Conservation (phyloP, 257 asterid species). For the Nicotiana attenuata region DNA sequence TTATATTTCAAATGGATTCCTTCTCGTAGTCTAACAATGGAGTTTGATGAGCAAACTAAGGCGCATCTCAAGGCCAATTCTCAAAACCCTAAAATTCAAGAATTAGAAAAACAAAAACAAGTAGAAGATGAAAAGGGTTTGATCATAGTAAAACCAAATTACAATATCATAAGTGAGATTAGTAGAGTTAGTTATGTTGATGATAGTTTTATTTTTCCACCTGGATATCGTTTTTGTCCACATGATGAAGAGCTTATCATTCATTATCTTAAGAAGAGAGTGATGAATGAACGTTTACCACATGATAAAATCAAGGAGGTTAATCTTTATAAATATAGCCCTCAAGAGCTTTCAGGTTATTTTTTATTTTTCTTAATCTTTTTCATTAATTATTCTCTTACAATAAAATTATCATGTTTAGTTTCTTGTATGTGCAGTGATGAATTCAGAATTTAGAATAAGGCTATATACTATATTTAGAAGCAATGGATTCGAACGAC, state of each 20-base stretch:
- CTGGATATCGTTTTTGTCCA: constrained; percentile 16
- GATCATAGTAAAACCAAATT: not conserved
- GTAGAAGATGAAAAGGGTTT: not conserved
- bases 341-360: constrained; percentile 6
- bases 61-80: not conserved
- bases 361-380: not conserved
- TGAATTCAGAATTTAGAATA: not conserved
- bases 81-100: not conserved
- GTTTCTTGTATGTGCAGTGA: not conserved
- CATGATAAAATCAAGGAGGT: constrained; percentile 1
- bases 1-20: not conserved
- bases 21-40: not conserved
- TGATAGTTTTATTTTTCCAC: not conserved
- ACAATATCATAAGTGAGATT: not conserved
- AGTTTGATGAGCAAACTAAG: not conserved
- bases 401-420: not conserved
- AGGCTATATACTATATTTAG: too few relatives aligned
- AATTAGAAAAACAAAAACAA: not conserved
- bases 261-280: constrained; percentile 8
- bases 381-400: not conserved
- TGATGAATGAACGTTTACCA: not conserved
- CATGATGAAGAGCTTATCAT: constrained; percentile 10
- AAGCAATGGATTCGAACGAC: not conserved
- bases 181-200: not conserved
- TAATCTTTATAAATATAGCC: constrained; percentile 1